Conservation (phyloP, 768 basidiomycete genomes). For the Coprinopsis cinerea region DNA sequence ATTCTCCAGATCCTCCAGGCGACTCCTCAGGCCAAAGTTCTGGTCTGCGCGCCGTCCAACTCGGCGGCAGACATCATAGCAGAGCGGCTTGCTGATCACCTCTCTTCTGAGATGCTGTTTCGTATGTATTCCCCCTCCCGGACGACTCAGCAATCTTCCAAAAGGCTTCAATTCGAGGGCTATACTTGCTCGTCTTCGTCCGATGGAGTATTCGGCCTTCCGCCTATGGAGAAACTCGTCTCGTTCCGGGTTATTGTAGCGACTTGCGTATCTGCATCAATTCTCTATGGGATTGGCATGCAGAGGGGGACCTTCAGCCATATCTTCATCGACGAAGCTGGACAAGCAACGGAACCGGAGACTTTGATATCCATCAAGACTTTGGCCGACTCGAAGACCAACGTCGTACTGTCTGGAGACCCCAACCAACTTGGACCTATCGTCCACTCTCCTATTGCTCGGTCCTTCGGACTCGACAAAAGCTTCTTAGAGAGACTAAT, state of each 20-base stretch:
- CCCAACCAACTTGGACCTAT: conserved; percentile 70
- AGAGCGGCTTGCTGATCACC: conserved; percentile 28
- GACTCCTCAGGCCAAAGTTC: conserved; percentile 36
- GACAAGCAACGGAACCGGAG: conserved; percentile 68
- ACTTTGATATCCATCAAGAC: conserved; percentile 58
- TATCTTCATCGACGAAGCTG: conserved; percentile 65
- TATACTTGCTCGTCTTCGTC: conserved; percentile 29
- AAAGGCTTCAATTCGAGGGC: conserved; percentile 31
- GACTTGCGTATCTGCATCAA: conserved; percentile 60
- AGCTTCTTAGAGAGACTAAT: conserved; percentile 62
- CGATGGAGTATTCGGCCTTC: conserved; percentile 36
- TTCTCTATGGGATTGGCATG: conserved; percentile 51
- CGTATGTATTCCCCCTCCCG: conserved; percentile 52
- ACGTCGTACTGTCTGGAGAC: conserved; percentile 61
- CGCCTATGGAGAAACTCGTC: conserved; percentile 29
- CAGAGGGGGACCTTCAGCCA: conserved; percentile 58
- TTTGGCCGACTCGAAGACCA: conserved; percentile 46
- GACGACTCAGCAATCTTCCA: conserved; percentile 37
- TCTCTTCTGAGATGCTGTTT: conserved; percentile 37
- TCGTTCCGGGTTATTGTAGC: conserved; percentile 51
- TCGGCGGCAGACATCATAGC: conserved; percentile 60
- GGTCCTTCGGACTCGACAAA: conserved; percentile 47
- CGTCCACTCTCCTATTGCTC: conserved; percentile 52
- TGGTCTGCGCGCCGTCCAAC: conserved; percentile 62
- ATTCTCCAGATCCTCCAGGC: conserved; percentile 43